A percentile compares a stretch with the other conserved stretches of the same genome.
Evolutionary conservation across 768 basidiomycete genomes (phyloP).

Genomic region (Porphyrellus cyaneotinctus): DNA sequence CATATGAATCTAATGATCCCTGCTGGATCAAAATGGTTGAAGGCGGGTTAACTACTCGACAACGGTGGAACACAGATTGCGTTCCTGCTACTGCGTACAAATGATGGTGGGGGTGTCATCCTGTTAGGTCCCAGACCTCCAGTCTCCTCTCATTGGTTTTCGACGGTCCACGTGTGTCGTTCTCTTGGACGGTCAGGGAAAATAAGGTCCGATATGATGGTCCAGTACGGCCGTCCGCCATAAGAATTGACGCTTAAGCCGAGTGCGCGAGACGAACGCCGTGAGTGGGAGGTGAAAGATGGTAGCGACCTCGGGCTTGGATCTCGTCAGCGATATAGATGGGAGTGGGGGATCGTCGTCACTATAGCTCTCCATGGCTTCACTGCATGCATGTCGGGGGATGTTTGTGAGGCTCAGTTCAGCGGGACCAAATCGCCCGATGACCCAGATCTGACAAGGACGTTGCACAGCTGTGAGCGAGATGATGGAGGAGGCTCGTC

Average conservation of each 20-base stretch:
- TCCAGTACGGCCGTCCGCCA: slow-evolving; percentile 52
- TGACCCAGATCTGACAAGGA: slow-evolving; percentile 61
- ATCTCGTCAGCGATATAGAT: slow-evolving; percentile 54
- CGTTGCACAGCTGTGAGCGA: slow-evolving; percentile 59
- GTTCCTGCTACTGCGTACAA: not conserved
- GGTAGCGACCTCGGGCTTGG: slow-evolving; percentile 61
- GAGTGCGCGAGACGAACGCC: slow-evolving; percentile 43
- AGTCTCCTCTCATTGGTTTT: slow-evolving; percentile 46
- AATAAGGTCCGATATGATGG: slow-evolving; percentile 59
- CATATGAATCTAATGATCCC: slow-evolving; percentile 18
- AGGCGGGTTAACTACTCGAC: not conserved
- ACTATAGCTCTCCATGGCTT: not conserved
- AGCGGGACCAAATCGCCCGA: slow-evolving; percentile 63
- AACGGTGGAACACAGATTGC: not conserved
- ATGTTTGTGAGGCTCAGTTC: slow-evolving; percentile 54
- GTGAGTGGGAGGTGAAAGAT: slow-evolving; percentile 69
- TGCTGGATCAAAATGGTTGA: not conserved
- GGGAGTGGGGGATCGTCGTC: slow-evolving; percentile 48
- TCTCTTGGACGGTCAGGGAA: slow-evolving; percentile 28
- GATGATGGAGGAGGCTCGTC: slow-evolving; percentile 18
- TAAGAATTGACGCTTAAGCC: slow-evolving; percentile 58
- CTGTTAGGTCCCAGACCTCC: slow-evolving; percentile 82
- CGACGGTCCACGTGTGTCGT: slow-evolving; percentile 34
- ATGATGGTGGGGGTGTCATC: slow-evolving; percentile 53
- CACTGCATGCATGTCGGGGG: no score